A percentile compares a stretch with the other conserved stretches of the same genome.
Conservation (phyloP, 495 filamentous ascomycete species). For the Endocarpon pusillum region DNA sequence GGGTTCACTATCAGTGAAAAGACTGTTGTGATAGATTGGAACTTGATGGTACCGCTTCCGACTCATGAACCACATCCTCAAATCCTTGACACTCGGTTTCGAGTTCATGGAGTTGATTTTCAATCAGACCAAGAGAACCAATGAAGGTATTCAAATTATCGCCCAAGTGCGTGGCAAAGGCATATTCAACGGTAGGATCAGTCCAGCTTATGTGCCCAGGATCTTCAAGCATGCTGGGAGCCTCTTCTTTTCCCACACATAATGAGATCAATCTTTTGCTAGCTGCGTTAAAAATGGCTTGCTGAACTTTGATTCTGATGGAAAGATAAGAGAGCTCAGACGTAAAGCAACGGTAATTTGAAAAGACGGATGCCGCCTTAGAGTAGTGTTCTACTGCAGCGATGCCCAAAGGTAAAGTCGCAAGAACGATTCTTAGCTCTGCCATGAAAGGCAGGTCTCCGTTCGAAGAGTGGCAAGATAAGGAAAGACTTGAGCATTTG, state of each 20-base stretch:
- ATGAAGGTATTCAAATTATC: neutral
- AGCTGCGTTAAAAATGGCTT: conserved; percentile 6
- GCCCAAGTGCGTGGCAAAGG: neutral
- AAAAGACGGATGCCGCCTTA: neutral
- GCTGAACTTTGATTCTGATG: conserved; percentile 3
- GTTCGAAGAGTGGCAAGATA: too few species aligned
- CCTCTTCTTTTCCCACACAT: conserved; percentile 4
- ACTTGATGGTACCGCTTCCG: neutral
- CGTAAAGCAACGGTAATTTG: conserved; percentile 2
- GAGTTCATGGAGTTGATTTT: neutral
- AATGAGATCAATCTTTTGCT: conserved; percentile 6
- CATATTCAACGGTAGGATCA: neutral
- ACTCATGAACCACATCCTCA: neutral
- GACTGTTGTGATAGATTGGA: neutral
- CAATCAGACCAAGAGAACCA: neutral
- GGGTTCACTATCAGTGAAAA: neutral
- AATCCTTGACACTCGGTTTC: neutral
- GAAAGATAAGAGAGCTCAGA: conserved; percentile 6
- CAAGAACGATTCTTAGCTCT: conserved; percentile 10
- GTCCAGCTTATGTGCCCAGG: neutral
- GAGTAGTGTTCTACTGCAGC: conserved; percentile 12
- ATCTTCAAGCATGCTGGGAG: neutral
- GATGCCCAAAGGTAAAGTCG: conserved; percentile 12
- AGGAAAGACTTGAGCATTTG: too few species aligned
- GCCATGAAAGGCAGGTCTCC: too few species aligned